phyloP scores from a whole-genome alignment of 2,329 filamentous ascomycete species.

The Fusarium concolor region DNA sequence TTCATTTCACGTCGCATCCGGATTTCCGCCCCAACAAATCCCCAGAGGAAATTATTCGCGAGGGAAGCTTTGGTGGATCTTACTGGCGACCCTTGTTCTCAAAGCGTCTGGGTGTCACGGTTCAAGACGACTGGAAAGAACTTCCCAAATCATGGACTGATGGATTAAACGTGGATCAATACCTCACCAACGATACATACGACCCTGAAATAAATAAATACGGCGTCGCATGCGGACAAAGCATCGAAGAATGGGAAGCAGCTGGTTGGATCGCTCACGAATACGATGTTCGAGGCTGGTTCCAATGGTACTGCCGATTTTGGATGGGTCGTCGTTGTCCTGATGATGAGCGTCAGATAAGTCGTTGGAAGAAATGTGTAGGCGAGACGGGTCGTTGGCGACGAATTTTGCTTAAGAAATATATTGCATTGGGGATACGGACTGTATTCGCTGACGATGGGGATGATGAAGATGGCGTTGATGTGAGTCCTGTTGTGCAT shows the following conservation, averaged over 20 bases:
- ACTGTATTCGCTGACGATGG: constrained; percentile 18
- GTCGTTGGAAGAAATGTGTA: constrained; percentile 29
- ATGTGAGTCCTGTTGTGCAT: constrained; percentile 24
- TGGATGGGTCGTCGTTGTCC: constrained; percentile 23
- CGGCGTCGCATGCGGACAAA: constrained; percentile 20
- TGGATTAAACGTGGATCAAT: neutral
- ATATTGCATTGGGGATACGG: constrained; percentile 13
- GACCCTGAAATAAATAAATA: constrained; percentile 25
- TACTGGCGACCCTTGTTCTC: constrained; percentile 20
- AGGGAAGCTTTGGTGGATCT: constrained; percentile 25
- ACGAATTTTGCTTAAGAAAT: constrained; percentile 15
- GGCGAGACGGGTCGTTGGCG: constrained; percentile 24
- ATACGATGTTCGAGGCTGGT: constrained; percentile 18
- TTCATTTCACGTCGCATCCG: constrained; percentile 4
- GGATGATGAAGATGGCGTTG: neutral
- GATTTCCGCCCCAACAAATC: constrained; percentile 25
- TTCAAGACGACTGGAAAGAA: constrained; percentile 19
- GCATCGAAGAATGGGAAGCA: constrained; percentile 28
- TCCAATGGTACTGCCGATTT: constrained; percentile 24
- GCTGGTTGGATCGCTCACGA: constrained; percentile 26
- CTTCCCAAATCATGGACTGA: constrained; percentile 5
- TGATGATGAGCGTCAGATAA: constrained; percentile 23
- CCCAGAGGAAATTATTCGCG: constrained; percentile 17
- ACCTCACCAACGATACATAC: constrained; percentile 5
- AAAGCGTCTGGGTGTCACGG: neutral